Evolutionary conservation across 2,329 filamentous ascomycete genomes (phyloP).

Genomic region (Tolypocladium guangdongense): DNA sequence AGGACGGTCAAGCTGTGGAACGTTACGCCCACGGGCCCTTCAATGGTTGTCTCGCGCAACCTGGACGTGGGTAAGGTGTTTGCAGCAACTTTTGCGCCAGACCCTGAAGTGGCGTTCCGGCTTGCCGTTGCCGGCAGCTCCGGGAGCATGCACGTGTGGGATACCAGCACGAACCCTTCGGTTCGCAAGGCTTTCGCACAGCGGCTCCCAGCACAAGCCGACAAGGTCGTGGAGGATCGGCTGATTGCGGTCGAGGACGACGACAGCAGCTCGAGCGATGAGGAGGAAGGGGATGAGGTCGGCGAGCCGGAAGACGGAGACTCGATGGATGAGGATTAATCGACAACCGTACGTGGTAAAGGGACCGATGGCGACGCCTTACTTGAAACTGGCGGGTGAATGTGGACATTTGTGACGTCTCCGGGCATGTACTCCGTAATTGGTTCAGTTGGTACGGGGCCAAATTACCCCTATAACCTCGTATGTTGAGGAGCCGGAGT

Average conservation of each 20-base stretch:
- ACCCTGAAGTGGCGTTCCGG: conserved; percentile 82
- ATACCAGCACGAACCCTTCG: conserved; percentile 83
- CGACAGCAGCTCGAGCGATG: conserved; percentile 56
- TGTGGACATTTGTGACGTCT: background rate
- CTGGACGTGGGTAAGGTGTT: conserved; percentile 93
- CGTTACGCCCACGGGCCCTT: conserved; percentile 66
- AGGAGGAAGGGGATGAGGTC: conserved; percentile 39
- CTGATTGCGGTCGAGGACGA: conserved; percentile 62
- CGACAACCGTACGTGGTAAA: background rate
- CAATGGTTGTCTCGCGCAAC: conserved; percentile 84
- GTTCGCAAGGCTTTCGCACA: conserved; percentile 75
- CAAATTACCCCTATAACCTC: no score
- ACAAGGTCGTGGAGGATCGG: conserved; percentile 59
- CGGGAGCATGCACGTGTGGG: conserved; percentile 88
- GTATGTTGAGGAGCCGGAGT: background rate
- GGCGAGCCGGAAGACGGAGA: conserved; percentile 27
- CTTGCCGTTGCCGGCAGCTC: conserved; percentile 91
- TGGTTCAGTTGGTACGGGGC: background rate
- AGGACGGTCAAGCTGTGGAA: conserved; percentile 97
- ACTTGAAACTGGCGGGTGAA: background rate
- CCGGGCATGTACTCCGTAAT: background rate
- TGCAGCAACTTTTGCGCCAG: conserved; percentile 79
- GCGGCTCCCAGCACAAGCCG: conserved; percentile 44
- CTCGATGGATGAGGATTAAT: conserved; percentile 15
- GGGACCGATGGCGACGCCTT: background rate